Base-by-base conservation (phyloP, 2,329 filamentous ascomycete genomes). In the Aspergillus sojae region DNA sequence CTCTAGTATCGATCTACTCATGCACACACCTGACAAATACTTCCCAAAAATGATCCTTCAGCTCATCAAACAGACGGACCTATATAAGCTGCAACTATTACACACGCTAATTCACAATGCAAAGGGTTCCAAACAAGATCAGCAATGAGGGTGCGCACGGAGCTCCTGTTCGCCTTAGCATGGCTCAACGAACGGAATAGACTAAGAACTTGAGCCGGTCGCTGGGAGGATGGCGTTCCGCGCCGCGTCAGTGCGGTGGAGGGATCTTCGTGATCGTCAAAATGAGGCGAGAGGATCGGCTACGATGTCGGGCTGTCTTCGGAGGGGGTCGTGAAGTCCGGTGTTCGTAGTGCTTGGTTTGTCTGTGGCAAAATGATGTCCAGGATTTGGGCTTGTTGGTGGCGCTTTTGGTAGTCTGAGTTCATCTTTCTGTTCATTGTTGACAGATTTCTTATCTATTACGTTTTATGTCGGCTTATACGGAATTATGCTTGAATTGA, bases 181-280 rank as follows among this genome's bases (percentile, higher is more conserved):
- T 19, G 5, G 5, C 2, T 23, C 16, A 34, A 19, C 21, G 14
- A 54, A 14, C 19, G 32, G 32, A 36, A 19, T 36, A 19, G 7
- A 16, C 12, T 23, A 26, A 36, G n/a, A 3, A 12, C 9, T 39
- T 26, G 5, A 28, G 5, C 21, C 30, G 4, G 11, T 54, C 10
- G 11, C 6, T 21, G 34, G 21, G 7, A 39, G 7, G 52, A 55
- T 19, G 32, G 52, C 32, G 32, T 52, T 23, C 52, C 52, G 52
- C 34, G 32, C 32, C n/a, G n/a, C 14, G 52, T 55, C 32, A 39
- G 39, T 55, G 52, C 32, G 52, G 52, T 55, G 52, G 28, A 55
- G 21, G n/a, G 52, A 55, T 55, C 52, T 39, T 39, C 52, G 14
- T 19, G 52, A 55, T 55, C 52, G 52, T 39, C 52, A 16, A 19